Base-by-base conservation (phyloP, 2,329 filamentous ascomycete genomes). In the Chalaropsis ovoidea region DNA sequence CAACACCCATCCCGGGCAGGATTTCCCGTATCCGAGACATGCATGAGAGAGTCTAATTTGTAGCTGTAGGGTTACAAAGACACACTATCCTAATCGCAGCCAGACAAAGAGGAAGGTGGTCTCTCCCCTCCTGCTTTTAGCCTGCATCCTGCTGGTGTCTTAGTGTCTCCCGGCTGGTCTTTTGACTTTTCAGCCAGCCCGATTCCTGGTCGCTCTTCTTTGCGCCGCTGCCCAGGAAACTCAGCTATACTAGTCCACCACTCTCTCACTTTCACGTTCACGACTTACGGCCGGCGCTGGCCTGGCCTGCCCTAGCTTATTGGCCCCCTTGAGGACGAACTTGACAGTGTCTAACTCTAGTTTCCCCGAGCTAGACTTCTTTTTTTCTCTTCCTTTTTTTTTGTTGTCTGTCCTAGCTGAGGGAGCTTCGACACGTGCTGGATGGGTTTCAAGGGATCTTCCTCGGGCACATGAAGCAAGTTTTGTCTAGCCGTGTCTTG, bases 11-110 rank as follows among this genome's bases (percentile, higher is more conserved):
- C 15, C 8, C 52, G 27, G 27, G 24, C 17, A 19, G 52, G 24
- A 31, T 58, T 58, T 39, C 52, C 35, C 13, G 52, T n/a, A n/a
- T 58, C 52, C 17, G 52, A 58, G 52, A 58, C 52, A 35, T 35
- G 15, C 52, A 58, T 35, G 52, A 17, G n/a, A 58, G 27, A 58
- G 52, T 35, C 27, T 31, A 58, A 35, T 31, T 39, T 27, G 19
- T 52, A 35, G 27, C 24, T 58, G 52, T n/a, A n/a, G 7, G 52
- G 6, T 35, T 35, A 56, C 31, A 58, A 58, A 39, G 52, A 58
- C 6, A 27, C 35, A 39, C 35, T 39, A 39, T 39, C 8, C 35
- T 39, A 6, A 3, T 39, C 35, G 8, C 4, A 39, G 35, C 5
- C 43, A 58, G 6, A 58, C 24, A 58, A n/a, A 58, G 13, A 58